Percentiles rank a stretch among this genome's conserved stretches.
These are phyloP conservation scores for Symbiodinium natans DNA, from an alignment of 73 alveolate genomes.

Conservation along the genomic window DNA sequence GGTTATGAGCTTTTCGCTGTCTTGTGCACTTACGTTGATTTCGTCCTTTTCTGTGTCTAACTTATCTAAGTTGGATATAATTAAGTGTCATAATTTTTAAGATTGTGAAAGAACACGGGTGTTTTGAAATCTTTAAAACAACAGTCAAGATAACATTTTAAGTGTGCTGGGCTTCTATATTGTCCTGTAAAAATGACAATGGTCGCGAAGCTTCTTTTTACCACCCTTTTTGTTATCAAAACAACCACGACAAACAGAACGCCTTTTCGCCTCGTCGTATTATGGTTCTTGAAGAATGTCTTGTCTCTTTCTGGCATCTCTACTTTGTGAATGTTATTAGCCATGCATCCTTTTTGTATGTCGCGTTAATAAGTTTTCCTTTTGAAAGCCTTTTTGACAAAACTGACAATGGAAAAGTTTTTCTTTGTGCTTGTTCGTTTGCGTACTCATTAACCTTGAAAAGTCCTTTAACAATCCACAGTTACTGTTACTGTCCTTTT, in stretches of 20 bases:
- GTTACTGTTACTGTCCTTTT: not conserved
- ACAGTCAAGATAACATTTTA: not conserved
- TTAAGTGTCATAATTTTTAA: constrained; percentile 5
- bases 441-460: not conserved
- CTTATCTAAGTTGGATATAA: not conserved
- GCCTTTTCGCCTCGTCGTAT: too few species aligned
- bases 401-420: not conserved
- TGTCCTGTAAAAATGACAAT: constrained; percentile 4
- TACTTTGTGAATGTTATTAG: not conserved
- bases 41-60: not conserved
- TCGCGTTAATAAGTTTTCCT: not conserved
- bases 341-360: constrained; percentile 6
- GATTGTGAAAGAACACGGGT: not conserved
- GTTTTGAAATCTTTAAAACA: not conserved
- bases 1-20: not conserved
- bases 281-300: not conserved
- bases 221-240: not conserved
- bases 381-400: not conserved
- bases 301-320: not conserved
- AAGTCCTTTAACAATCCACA: constrained; percentile 12
- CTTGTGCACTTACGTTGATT: not conserved
- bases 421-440: not conserved
- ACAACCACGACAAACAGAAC: not conserved
- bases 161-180: not conserved
- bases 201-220: not conserved